Base-by-base conservation (phyloP, 2,329 filamentous ascomycete species). In the Botryotinia globosa region DNA sequence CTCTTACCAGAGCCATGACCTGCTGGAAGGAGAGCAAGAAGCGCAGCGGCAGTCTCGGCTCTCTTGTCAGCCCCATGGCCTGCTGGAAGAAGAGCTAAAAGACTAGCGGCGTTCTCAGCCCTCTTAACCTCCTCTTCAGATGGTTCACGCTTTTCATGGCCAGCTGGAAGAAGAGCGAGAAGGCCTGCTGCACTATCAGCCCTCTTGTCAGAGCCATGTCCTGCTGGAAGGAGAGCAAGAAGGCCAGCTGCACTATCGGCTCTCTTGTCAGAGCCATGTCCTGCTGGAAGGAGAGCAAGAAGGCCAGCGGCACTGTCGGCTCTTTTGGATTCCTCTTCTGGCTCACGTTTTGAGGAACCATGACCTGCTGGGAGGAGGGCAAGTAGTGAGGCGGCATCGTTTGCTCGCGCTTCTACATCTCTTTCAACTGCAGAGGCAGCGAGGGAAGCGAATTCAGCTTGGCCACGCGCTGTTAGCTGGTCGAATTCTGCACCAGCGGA, bases 401-500 rank as follows among this genome's bases (percentile, higher is more conserved):
- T 44, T 29, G 34, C 48, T n/a, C 65, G 45, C 32, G 25, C 25
- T 12, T 56, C 48, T 16, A 51, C 48, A 37, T 32, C 48, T 68
- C 45, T 56, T 51, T 62, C 39, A 29, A 61, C 29, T 25, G 54
- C 56, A 10, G 29, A 44, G 14, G 68, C 68, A 42, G 68, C 68
- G 5, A 70, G 54, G 22, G 39, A 48, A n/a, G 59, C 32, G 1
- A 70, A 54, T 48, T 70, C 68, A 25, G 58, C 68, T 37, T 70
- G 56, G 18, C 68, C 68, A 25, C 56, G 68, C 10, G 68, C 56
- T 37, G 68, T 48, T 32, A 70, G 32, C 22, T 61, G 42, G 16
- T 70, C 56, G 12, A 70, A 70, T 20, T 62, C 56, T 61, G 29
- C 42, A 37, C 68, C 68, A 29, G 56, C 45, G 42, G 61, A 54